phyloP scores from a whole-genome alignment of 371 early-diverging fungal genomes.

The Dentiscutata heterogama region DNA sequence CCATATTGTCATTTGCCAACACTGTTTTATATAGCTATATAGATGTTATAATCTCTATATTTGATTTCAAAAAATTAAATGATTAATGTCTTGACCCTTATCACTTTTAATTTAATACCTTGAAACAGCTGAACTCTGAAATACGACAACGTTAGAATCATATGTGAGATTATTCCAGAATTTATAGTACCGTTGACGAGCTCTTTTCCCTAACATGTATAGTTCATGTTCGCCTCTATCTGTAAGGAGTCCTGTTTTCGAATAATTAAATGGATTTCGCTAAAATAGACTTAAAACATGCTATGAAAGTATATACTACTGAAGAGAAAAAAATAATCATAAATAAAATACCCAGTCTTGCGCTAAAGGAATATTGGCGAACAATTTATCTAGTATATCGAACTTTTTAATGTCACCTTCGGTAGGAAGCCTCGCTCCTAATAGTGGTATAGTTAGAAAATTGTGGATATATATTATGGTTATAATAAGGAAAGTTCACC shows the following conservation, averaged over 20 bases:
- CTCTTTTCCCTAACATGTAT: constrained; percentile 30
- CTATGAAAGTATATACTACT: background rate
- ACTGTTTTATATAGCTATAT: too few relatives aligned
- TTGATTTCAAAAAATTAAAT: background rate
- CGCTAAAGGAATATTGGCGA: background rate
- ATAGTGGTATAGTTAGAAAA: too few relatives aligned
- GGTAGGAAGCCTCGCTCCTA: constrained; percentile 17
- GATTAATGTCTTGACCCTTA: background rate
- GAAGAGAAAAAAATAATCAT: too few relatives aligned
- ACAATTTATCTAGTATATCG: background rate
- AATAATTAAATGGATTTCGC: background rate
- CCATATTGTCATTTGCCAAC: too few relatives aligned
- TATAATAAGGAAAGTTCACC: background rate
- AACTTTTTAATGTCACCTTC: constrained; percentile 7
- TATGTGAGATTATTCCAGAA: constrained; percentile 38
- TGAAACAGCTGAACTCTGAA: constrained; percentile 28
- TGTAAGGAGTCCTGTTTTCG: background rate
- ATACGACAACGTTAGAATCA: constrained; percentile 19
- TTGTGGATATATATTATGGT: too few relatives aligned
- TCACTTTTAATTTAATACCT: background rate
- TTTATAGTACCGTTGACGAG: constrained; percentile 8
- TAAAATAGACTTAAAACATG: background rate
- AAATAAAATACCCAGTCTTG: constrained; percentile 6
- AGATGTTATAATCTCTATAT: too few relatives aligned
- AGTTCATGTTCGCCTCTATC: constrained; percentile 16